A percentile compares a stretch with the other conserved stretches of the same genome.
These are phyloP conservation scores for Phialocephala subalpina DNA, from an alignment of 2,329 filamentous ascomycete species.

Conservation along the genomic window DNA sequence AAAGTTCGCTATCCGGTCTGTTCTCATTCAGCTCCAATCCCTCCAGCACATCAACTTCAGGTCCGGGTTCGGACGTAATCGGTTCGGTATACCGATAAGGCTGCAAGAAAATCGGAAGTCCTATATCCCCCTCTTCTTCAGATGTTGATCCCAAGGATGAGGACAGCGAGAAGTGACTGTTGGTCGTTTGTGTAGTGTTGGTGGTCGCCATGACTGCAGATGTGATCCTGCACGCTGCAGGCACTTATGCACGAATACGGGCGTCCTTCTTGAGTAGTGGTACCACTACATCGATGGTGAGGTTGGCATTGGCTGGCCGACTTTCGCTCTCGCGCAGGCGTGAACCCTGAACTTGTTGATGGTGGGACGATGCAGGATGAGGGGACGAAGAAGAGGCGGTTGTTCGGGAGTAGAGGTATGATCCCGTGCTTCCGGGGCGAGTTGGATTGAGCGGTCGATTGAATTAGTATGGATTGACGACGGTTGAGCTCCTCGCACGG, in stretches of 20 bases:
- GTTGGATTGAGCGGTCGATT: not conserved
- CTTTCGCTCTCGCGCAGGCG: not conserved
- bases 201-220: slow-evolving; percentile 5
- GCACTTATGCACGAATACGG: slow-evolving; percentile 23
- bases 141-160: slow-evolving; percentile 23
- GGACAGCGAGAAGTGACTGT: not conserved
- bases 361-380: slow-evolving; percentile 5
- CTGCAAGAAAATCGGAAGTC: slow-evolving; percentile 34
- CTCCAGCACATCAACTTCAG: not conserved
- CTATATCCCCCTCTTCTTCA: slow-evolving; percentile 16
- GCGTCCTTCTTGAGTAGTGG: slow-evolving; percentile 10
- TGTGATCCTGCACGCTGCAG: not conserved
- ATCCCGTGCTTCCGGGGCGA: not conserved
- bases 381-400: not conserved
- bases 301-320: slow-evolving; percentile 15
- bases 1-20: not conserved
- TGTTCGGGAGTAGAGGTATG: not conserved
- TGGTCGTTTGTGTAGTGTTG: not conserved
- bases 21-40: not conserved
- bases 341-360: not conserved
- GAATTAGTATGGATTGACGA: no score
- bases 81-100: slow-evolving; percentile 26
- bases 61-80: no score
- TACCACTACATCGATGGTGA: slow-evolving; percentile 21
- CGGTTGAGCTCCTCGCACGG: not conserved